Percentiles rank a stretch among this genome's conserved stretches.
Conservation (phyloP, 2,329 filamentous ascomycete species). For the Colletotrichum tanaceti region DNA sequence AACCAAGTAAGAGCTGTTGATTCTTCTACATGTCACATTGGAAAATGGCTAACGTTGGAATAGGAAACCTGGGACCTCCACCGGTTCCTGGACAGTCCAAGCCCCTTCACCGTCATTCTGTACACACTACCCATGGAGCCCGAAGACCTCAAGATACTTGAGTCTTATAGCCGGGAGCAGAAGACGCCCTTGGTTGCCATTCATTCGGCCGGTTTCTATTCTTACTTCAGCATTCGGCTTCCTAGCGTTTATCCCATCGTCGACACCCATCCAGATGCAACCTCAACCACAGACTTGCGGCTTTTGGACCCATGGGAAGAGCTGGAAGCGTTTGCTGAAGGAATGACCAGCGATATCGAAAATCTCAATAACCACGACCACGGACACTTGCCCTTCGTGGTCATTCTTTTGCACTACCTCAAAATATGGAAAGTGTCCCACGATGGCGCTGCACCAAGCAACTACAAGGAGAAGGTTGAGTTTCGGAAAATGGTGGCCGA, state of each 20-base stretch:
- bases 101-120: conserved; percentile 65
- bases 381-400: conserved; percentile 89
- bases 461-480: conserved; percentile 86
- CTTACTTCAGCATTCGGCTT: conserved; percentile 83
- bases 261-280: conserved; percentile 93
- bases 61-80: conserved; percentile 52
- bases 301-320: conserved; percentile 89
- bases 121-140: conserved; percentile 63
- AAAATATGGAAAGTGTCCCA: conserved; percentile 81
- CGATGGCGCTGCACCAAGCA: conserved; percentile 74
- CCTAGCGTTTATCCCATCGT: conserved; percentile 89
- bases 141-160: conserved; percentile 58
- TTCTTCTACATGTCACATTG: conserved; percentile 41
- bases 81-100: conserved; percentile 55
- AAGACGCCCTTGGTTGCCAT: conserved; percentile 82
- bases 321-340: conserved; percentile 72
- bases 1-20: conserved; percentile 51
- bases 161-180: conserved; percentile 62
- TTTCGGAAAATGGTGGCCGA: conserved; percentile 79
- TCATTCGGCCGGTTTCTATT: conserved; percentile 92
- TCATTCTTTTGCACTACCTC: conserved; percentile 84
- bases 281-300: conserved; percentile 85
- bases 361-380: conserved; percentile 82
- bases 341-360: conserved; percentile 77
- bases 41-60: conserved; percentile 6